Evolutionary conservation across 148 eudicot species (phyloP).

Genomic region (Mesembryanthemum crystallinum): DNA sequence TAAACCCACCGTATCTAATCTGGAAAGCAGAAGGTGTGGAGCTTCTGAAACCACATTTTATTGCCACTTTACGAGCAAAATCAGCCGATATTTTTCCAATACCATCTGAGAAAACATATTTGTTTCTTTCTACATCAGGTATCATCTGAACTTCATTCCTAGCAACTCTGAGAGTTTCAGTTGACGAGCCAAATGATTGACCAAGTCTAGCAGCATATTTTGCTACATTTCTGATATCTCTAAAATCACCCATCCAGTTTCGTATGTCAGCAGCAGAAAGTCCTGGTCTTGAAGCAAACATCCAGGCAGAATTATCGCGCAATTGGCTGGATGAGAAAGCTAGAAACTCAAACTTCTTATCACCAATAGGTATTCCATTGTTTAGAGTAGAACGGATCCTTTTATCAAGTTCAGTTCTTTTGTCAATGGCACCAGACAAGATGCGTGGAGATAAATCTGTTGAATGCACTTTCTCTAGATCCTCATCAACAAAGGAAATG

Average conservation of each 20-base stretch:
- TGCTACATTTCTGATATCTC: constrained; percentile 67
- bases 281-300: constrained; percentile 79
- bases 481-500: constrained; percentile 88
- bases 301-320: constrained; percentile 85
- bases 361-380: constrained; percentile 61
- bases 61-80: constrained; percentile 68
- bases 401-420: constrained; percentile 48
- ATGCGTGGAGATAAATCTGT: constrained; percentile 59
- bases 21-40: constrained; percentile 78
- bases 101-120: constrained; percentile 79
- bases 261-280: constrained; percentile 65
- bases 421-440: constrained; percentile 21
- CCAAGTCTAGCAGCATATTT: constrained; percentile 98
- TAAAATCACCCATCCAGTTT: constrained; percentile 80
- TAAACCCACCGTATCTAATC: constrained; percentile 83
- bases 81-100: constrained; percentile 83
- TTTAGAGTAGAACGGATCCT: constrained; percentile 54
- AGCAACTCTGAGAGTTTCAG: constrained; percentile 64
- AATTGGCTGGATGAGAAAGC: constrained; percentile 91
- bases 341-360: constrained; percentile 78
- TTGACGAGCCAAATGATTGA: constrained; percentile 89
- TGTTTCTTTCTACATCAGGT: constrained; percentile 49
- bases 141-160: constrained; percentile 52
- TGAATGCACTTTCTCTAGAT: constrained; percentile 57
- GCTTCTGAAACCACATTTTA: constrained; percentile 50